Evolutionary conservation across 1,139 yeast species (phyloP).

Genomic region (Candida dubliniensis): DNA sequence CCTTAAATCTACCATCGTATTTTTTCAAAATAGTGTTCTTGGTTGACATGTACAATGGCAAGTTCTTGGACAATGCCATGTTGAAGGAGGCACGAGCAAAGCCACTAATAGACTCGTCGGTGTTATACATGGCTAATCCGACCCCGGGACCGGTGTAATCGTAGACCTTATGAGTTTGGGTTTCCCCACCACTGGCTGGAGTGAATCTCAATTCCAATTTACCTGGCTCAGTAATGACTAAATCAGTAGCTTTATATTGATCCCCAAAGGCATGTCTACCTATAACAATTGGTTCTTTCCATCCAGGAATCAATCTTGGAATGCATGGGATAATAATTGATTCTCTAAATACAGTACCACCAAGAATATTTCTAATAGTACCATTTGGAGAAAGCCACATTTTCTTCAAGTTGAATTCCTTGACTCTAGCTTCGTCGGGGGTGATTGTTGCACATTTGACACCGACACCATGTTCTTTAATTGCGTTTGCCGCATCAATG

Average conservation of each 20-base stretch:
- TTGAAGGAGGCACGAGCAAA: constrained; percentile 80
- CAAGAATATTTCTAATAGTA: constrained; percentile 75
- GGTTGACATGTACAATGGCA: constrained; percentile 71
- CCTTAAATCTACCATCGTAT: constrained; percentile 82
- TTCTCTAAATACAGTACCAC: constrained; percentile 84
- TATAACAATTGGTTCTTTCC: constrained; percentile 81
- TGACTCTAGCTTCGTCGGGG: constrained; percentile 79
- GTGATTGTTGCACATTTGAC: constrained; percentile 86
- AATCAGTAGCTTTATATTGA: constrained; percentile 79
- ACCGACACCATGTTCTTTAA: constrained; percentile 74
- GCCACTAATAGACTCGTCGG: constrained; percentile 74
- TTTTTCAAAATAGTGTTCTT: constrained; percentile 80
- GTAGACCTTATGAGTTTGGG: constrained; percentile 52
- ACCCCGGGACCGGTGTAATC: constrained; percentile 69
- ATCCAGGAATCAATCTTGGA: constrained; percentile 73
- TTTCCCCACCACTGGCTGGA: constrained; percentile 58
- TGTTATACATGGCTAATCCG: constrained; percentile 80
- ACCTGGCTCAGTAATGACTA: constrained; percentile 68
- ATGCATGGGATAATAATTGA: constrained; percentile 76
- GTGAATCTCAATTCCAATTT: constrained; percentile 64
- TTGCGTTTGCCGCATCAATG: constrained; percentile 73
- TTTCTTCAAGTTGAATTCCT: constrained; percentile 70
- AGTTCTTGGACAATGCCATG: constrained; percentile 63
- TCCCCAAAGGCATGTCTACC: constrained; percentile 89
- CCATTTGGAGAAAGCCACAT: constrained; percentile 91